Evolutionary conservation across 352 stramenopile species (phyloP), one percentile per base, ranked within the genome.

Genomic region (Globisporangium echinulatum): DNA sequence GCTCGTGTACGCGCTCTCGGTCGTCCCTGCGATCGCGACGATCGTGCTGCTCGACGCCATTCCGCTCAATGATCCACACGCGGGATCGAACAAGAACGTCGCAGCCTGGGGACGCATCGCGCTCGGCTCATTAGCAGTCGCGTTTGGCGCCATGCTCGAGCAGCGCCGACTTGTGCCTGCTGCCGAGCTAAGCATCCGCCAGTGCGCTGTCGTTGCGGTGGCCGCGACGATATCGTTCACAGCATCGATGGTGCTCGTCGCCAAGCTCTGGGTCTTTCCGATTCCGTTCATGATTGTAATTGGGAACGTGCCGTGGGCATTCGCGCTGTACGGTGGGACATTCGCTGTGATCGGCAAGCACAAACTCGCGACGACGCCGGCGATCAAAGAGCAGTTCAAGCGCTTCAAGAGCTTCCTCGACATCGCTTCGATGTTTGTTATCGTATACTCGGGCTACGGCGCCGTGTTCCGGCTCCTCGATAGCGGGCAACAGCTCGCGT

Each of bases 281-380:
- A 19, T 56, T 8, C 57, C 57, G 38, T 62, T 57, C 47, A 44
- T 57, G 49, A 62, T 62, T 38, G 38, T 61, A 10, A 25, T 53
- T 9, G 8, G 37, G n/a, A 61, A 50, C 37, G 7, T 39, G 13
- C 15, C 38, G 47, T 55, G 37, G 46, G 36, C n/a, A 1, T 11
- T 39, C 10, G 25, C 15, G n/a, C 10, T 55, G n/a, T 55, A 49
- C 37, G 70, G 59, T 39, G 38, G 59, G 0, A 37, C 64, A 5
- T 42, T 54, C 0, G 60, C 5, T 19, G 11, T 4, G 19, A 61
- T 61, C 47, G 56, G 56, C 7, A 54, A 55, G 15, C 36, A 61
- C 2, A 63, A 62, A 1, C n/a, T 84, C 25, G 62, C 69, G 14
- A 37, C 62, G 37, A 44, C 48, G 4, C 62, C 58, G 0, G 38